A percentile compares a stretch with the other conserved stretches of the same genome.
These are phyloP conservation scores for Grammothele lineata DNA, from an alignment of 768 basidiomycete genomes.

Conservation along the genomic window DNA sequence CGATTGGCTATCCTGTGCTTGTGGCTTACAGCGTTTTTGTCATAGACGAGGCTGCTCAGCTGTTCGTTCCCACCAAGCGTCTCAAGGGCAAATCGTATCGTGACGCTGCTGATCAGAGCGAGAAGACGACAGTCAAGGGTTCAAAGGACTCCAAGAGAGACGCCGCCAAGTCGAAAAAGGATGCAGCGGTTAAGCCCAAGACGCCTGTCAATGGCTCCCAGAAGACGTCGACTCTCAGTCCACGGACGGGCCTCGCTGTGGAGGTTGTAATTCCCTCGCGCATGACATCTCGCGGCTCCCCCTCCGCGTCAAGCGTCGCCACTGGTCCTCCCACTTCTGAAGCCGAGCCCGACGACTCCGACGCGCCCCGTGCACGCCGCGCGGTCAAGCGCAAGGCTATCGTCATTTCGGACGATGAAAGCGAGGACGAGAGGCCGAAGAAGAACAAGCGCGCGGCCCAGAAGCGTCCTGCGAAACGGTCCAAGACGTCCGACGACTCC, in stretches of 20 bases:
- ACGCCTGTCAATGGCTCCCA: background rate
- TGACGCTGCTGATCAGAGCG: conserved; percentile 42
- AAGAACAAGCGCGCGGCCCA: conserved; percentile 12
- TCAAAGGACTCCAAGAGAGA: background rate
- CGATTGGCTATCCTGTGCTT: too few relatives aligned
- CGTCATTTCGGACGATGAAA: conserved; percentile 53
- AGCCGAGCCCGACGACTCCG: conserved; percentile 34
- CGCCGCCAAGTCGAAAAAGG: background rate
- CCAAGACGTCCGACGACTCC: conserved; percentile 17
- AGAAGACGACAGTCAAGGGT: conserved; percentile 10
- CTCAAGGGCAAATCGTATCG: conserved; percentile 74
- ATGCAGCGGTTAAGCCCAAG: background rate
- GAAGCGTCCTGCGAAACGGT: conserved; percentile 16
- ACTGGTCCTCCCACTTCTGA: conserved; percentile 28
- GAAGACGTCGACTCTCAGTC: conserved; percentile 1
- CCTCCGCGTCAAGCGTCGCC: conserved; percentile 28
- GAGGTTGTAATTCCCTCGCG: conserved; percentile 53
- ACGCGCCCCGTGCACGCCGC: conserved; percentile 24
- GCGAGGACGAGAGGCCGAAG: conserved; percentile 13
- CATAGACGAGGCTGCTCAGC: conserved; percentile 51
- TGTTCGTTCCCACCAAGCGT: conserved; percentile 52
- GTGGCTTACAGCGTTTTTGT: too few relatives aligned
- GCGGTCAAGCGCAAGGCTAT: conserved; percentile 35
- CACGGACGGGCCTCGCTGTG: conserved; percentile 34
- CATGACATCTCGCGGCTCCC: conserved; percentile 15